Conservation (phyloP, 805 yeast genomes). For the Wickerhamomyces tratensis region DNA sequence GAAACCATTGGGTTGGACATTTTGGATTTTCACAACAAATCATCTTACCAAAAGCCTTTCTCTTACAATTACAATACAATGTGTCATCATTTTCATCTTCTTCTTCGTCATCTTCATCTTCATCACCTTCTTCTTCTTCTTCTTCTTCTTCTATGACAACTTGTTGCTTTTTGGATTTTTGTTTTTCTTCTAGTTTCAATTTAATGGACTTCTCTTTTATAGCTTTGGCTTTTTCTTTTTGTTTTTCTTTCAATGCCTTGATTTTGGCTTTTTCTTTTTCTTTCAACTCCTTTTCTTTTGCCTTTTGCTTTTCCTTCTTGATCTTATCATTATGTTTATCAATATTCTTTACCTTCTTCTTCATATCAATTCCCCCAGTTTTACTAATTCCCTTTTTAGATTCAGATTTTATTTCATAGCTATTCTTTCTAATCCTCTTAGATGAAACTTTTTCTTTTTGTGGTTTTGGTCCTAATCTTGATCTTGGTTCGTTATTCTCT, state of each 20-base stretch:
- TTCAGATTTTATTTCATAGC: too few species aligned
- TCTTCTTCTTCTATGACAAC: background rate
- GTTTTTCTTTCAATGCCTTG: background rate
- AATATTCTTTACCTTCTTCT: too few species aligned
- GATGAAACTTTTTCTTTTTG: too few species aligned
- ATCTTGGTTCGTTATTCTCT: too few species aligned
- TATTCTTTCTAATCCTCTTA: too few species aligned
- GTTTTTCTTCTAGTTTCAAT: constrained; percentile 4
- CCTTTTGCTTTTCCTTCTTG: too few species aligned
- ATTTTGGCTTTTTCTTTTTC: too few species aligned
- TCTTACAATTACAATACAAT: constrained; percentile 37
- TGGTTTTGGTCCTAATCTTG: too few species aligned
- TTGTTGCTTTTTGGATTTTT: constrained; percentile 10
- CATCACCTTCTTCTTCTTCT: constrained; percentile 3
- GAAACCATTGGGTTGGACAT: constrained; percentile 75
- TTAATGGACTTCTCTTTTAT: background rate
- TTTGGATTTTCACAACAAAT: constrained; percentile 78
- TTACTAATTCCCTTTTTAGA: too few species aligned
- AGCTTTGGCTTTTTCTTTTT: background rate
- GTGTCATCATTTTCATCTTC: constrained; percentile 10
- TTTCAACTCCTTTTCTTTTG: too few species aligned
- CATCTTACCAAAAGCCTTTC: constrained; percentile 62
- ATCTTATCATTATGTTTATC: too few species aligned
- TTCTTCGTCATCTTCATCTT: background rate
- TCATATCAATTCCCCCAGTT: too few species aligned